Evolutionary conservation across 495 filamentous ascomycete genomes (phyloP), one percentile per base, ranked within the genome.

Genomic region (Ascobolus immersus): DNA sequence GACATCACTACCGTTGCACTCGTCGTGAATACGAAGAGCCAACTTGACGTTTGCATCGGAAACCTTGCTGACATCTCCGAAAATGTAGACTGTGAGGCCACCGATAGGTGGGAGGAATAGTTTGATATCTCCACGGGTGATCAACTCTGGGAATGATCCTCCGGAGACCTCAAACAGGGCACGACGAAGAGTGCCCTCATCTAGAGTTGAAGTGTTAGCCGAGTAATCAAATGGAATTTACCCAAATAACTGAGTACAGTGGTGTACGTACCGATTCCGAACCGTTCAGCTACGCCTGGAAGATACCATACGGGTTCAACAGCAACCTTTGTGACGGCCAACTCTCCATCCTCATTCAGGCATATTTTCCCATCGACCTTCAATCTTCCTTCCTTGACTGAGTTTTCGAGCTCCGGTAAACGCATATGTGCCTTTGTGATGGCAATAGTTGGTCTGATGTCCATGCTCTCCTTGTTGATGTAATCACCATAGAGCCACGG

Each of bases 231-330:
- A n/a, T 25, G 7, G 22, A n/a, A 25, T 7, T 7, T 7, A 25
- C 7, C 7, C 7, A 25, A 7, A n/a, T 7, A 25, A 25, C n/a
- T 25, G 22, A 7, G 14, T 4, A 17, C 28, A 4, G 9, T n/a
- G 28, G 28, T 15, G 18, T 29, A 52, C 57, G 44, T 54, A 72
- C 69, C 67, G 37, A 93, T 89, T 2, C 81, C 81, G 49, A 96
- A 96, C 44, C 86, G 64, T 47, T 90, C 79, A 6, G 86, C 86
- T 20, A 96, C 81, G 4, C 84, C 84, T 3, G 82, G 84, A 6
- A 94, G 62, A 61, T 90, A 92, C 84, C 84, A 94, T 8, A 81
- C 71, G 4, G 86, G 86, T 55, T 93, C 86, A 20, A 90, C 81
- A 6, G 86, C 86, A 37, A 93, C 80, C 54, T 96, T 96, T 15